A percentile compares a stretch with the other conserved stretches of the same genome.
Evolutionary conservation across 2,329 filamentous ascomycete species (phyloP).

Genomic region (Thermoascus crustaceus): DNA sequence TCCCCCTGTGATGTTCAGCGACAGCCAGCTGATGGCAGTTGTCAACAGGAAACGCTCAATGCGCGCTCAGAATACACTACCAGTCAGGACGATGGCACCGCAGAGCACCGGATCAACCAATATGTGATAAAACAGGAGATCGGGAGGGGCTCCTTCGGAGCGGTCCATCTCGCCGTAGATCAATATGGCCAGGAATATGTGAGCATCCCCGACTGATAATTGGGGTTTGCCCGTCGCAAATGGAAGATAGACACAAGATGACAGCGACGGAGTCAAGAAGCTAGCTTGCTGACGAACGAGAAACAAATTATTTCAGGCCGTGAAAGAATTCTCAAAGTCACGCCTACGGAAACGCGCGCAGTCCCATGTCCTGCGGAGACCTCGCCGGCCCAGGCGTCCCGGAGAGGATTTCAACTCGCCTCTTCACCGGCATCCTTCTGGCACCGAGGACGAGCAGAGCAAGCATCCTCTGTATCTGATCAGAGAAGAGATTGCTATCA

Average conservation of each 20-base stretch:
- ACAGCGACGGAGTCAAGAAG: too few relatives aligned
- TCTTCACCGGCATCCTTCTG: constrained; percentile 51
- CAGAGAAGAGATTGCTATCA: constrained; percentile 92
- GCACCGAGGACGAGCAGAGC: constrained; percentile 43
- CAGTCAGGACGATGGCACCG: constrained; percentile 71
- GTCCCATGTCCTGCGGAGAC: constrained; percentile 70
- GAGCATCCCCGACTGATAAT: constrained; percentile 32
- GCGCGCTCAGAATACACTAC: constrained; percentile 79
- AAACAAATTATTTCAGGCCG: constrained; percentile 51
- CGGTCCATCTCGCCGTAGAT: constrained; percentile 82
- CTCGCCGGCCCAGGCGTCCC: constrained; percentile 46
- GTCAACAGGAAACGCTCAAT: constrained; percentile 73
- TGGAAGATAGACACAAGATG: too few relatives aligned
- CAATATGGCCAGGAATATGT: constrained; percentile 92
- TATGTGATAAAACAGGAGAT: constrained; percentile 93
- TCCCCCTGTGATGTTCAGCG: constrained; percentile 4
- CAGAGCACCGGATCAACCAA: constrained; percentile 86
- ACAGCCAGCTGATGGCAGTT: constrained; percentile 9
- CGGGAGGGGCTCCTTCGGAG: constrained; percentile 89
- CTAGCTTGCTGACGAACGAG: constrained; percentile 15
- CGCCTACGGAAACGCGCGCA: constrained; percentile 82
- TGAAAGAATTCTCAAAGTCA: constrained; percentile 96
- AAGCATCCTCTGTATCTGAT: constrained; percentile 78
- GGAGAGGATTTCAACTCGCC: constrained; percentile 56
- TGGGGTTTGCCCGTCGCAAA: too few relatives aligned